Conservation (phyloP, 345 rosid species). For the Sisymbrium altissimum region DNA sequence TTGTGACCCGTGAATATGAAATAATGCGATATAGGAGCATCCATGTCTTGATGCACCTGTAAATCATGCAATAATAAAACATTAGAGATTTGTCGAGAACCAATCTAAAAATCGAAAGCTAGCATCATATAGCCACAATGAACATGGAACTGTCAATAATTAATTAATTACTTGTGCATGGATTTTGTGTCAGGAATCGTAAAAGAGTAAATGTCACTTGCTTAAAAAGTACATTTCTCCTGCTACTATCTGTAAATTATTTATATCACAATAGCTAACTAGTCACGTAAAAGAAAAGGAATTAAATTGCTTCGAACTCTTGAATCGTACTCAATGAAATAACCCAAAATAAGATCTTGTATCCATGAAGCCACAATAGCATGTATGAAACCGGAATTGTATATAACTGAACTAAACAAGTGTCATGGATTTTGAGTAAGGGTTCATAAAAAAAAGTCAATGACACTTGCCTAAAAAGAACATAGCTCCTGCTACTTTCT, state of each 20-base stretch:
- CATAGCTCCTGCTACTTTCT: neutral
- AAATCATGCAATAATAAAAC: neutral
- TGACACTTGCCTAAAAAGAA: neutral
- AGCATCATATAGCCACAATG: neutral
- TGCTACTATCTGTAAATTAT: neutral
- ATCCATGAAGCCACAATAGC: neutral
- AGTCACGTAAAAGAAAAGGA: neutral
- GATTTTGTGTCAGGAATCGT: neutral
- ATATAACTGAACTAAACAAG: neutral
- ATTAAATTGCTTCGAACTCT: neutral
- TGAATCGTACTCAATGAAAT: neutral
- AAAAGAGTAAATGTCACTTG: neutral
- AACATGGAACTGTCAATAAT: neutral
- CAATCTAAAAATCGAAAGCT: neutral
- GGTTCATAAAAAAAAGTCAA: neutral
- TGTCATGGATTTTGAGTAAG: neutral
- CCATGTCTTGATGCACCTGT: slow-evolving; percentile 87
- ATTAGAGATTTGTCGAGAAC: neutral
- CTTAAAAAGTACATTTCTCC: neutral
- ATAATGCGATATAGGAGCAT: slow-evolving; percentile 77
- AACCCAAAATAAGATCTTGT: too few species aligned
- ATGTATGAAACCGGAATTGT: too few species aligned
- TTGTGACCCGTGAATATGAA: slow-evolving; percentile 82
- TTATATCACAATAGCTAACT: neutral
- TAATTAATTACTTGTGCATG: neutral